Base-by-base conservation (phyloP, 1,139 yeast species). In the Geotrichum macrosporum region DNA sequence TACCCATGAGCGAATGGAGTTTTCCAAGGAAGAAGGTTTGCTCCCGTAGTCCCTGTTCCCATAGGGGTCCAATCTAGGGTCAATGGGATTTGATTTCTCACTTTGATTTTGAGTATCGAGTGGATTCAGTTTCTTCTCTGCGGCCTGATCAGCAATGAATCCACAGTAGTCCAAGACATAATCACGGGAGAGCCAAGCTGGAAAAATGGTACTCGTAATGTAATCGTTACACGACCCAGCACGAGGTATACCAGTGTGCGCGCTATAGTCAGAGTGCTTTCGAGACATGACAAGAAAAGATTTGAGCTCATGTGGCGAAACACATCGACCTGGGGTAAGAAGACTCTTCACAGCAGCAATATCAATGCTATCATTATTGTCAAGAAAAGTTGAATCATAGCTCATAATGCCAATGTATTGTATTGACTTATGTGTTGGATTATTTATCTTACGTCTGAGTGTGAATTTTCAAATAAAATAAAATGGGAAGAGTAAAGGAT, bases 11-110 rank as follows among this genome's bases (percentile, higher is more conserved):
- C 53, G 46, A 13, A 65, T 54, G 9, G 45, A 47, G 19, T 55
- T 62, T 43, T 58, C 65, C 2, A 57, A 55, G 5, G 56, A 27
- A 10, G 46, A 48, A 1, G 51, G 47, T 2, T 31, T 34, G 21
- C 41, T 44, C 24, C 53, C 56, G 15, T 41, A 49, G 40, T 55
- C 64, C 35, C 67, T 46, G n/a, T 66, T 64, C 4, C 61, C 64
- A 47, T 65, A 65, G 1, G 69, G 64, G 51, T 65, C 69, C 22
- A 62, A 37, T 18, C 68, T 52, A 1, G 68, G 68, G 45, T 64
- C 67, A 8, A 61, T 55, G 13, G 45, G 37, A 12, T 47, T 16
- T 32, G 18, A 6, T 15, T 38, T 29, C n/a, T 32, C 41, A 40
- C 40, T 16, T n/a, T 34, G 18, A 32, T 16, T 34, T n/a, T 21